Evolutionary conservation across 2,329 filamentous ascomycete genomes (phyloP).

Genomic region (Trichoderma brevicompactum): DNA sequence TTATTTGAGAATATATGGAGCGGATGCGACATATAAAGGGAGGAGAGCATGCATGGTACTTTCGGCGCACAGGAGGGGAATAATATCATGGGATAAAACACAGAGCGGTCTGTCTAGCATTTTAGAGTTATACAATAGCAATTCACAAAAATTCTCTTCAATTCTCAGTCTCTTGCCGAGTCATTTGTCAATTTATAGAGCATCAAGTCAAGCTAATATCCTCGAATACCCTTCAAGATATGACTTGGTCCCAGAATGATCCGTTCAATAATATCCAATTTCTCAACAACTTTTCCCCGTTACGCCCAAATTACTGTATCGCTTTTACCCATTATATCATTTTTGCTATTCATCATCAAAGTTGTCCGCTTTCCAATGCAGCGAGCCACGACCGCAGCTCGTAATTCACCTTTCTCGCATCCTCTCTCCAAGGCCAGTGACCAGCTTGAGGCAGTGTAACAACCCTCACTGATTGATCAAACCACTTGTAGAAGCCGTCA

Average conservation of each 20-base stretch:
- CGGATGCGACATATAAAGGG: background rate
- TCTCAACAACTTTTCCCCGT: no score
- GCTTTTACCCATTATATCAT: no score
- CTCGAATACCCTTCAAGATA: no score
- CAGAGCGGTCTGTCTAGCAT: constrained; percentile 6
- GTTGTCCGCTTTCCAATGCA: background rate
- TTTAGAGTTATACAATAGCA: constrained; percentile 6
- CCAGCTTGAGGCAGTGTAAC: background rate
- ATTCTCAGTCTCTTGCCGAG: no score
- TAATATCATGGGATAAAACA: constrained; percentile 11
- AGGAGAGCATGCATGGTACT: constrained; percentile 1
- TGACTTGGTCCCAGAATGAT: no score
- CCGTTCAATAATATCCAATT: no score
- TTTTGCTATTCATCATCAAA: no score
- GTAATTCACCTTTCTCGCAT: background rate
- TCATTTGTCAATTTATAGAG: no score
- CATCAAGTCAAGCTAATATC: no score
- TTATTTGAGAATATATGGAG: background rate
- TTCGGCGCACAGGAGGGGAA: constrained; percentile 6
- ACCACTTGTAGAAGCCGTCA: background rate
- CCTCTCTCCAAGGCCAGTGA: background rate
- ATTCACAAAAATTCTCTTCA: background rate
- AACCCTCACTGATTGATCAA: background rate
- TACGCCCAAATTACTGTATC: no score
- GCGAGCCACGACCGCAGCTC: background rate